These are phyloP conservation scores for Pythium pyrilobum DNA, from an alignment of 352 stramenopile species.

Conservation along the genomic window DNA sequence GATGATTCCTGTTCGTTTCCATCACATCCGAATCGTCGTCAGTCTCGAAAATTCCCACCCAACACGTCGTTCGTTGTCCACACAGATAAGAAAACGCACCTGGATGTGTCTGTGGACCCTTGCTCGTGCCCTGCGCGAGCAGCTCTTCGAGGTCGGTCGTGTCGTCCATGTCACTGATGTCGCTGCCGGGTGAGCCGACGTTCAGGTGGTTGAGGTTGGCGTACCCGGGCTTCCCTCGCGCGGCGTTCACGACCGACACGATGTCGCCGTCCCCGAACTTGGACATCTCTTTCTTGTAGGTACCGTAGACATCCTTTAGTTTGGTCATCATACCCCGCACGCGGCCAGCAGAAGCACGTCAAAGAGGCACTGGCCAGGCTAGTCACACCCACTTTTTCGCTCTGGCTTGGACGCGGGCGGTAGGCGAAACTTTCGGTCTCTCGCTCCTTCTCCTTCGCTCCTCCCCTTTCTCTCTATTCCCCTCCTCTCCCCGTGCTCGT, in stretches of 20 bases:
- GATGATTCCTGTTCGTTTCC: slow-evolving; percentile 61
- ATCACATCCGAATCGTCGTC: no score
- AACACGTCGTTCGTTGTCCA: no score
- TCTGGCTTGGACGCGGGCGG: not conserved
- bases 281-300: slow-evolving; percentile 78
- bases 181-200: slow-evolving; percentile 63
- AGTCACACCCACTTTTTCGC: slow-evolving; percentile 20
- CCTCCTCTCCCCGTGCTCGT: no score
- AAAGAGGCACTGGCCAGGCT: slow-evolving; percentile 4
- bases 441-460: no score
- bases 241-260: slow-evolving; percentile 47
- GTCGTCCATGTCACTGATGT: slow-evolving; percentile 77
- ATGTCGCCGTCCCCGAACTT: slow-evolving; percentile 66
- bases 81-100: slow-evolving; percentile 22
- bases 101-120: slow-evolving; percentile 67
- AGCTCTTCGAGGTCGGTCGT: slow-evolving; percentile 76
- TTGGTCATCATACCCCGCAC: slow-evolving; percentile 43
- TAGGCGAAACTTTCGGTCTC: slow-evolving; percentile 5
- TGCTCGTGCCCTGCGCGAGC: slow-evolving; percentile 62
- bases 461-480: no score
- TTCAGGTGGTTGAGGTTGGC: slow-evolving; percentile 83
- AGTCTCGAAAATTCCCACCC: no score
- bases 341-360: slow-evolving; percentile 30
- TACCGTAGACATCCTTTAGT: slow-evolving; percentile 76
- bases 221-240: slow-evolving; percentile 66